phyloP scores from a whole-genome alignment of 805 yeast species.

The Metschnikowia kofuensis region DNA sequence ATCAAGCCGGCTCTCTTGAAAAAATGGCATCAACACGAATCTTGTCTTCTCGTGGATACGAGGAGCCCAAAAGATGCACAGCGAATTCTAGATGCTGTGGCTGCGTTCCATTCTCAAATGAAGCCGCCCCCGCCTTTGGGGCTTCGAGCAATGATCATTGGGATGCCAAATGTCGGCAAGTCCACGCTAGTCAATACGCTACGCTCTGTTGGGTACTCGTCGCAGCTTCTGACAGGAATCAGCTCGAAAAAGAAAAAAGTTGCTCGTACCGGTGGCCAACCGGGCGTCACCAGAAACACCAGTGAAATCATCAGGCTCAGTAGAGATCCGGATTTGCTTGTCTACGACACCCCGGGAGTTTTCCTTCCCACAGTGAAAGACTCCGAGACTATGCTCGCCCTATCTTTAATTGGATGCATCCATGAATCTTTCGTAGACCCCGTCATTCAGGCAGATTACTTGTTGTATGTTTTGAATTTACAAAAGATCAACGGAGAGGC shows the following conservation, averaged over 20 bases:
- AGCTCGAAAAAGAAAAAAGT: slow-evolving; percentile 53
- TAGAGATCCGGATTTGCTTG: slow-evolving; percentile 57
- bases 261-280: slow-evolving; percentile 80
- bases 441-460: slow-evolving; percentile 78
- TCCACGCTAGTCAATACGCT: slow-evolving; percentile 79
- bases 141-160: slow-evolving; percentile 68
- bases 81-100: slow-evolving; percentile 48
- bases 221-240: slow-evolving; percentile 21
- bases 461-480: slow-evolving; percentile 69
- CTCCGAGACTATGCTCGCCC: slow-evolving; percentile 67
- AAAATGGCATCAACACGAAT: slow-evolving; percentile 36
- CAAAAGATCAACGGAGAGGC: slow-evolving; percentile 47
- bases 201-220: slow-evolving; percentile 42
- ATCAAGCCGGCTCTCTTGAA: slow-evolving; percentile 34
- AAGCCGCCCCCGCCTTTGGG: slow-evolving; percentile 83
- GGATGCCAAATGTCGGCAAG: slow-evolving; percentile 98
- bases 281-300: slow-evolving; percentile 84
- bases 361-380: slow-evolving; percentile 70
- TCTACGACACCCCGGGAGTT: slow-evolving; percentile 93
- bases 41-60: slow-evolving; percentile 54
- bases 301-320: slow-evolving; percentile 70
- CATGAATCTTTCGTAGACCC: slow-evolving; percentile 73
- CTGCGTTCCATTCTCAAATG: slow-evolving; percentile 43
- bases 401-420: slow-evolving; percentile 75
- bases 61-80: slow-evolving; percentile 49